Evolutionary conservation across 2,329 filamentous ascomycete species (phyloP), one percentile per base, ranked within the genome.

Genomic region (Pestalotiopsis sp.): DNA sequence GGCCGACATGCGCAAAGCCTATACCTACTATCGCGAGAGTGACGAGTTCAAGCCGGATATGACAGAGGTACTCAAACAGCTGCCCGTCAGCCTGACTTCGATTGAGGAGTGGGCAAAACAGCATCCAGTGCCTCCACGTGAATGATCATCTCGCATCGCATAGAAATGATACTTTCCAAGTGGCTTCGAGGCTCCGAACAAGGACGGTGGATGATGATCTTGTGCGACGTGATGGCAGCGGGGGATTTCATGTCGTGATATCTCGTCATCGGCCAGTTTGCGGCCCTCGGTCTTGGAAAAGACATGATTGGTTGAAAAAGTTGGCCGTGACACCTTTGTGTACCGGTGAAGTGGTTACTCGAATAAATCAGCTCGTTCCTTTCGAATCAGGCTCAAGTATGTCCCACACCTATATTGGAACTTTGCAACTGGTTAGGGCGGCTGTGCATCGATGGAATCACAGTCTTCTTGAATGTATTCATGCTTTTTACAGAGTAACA

Each of bases 1-100:
- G 11, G 75, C 69, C 23, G 78, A 82, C 74, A 82, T 81, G 80
- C 80, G 78, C 71, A 80, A 76, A 71, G 80, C 80, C 9, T 81
- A 82, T 70, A 80, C 80, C 6, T 80, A 78, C 70, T 82, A 82
- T 70, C 81, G 81, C 39, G 78, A 82, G 68, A 73, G 76, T 14
- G 75, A 78, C 65, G 79, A 79, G 31, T 82, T 82, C 67, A 77
- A 77, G 27, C 72, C 81, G 20, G 76, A 82, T 68, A 81, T 82
- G 80, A 70, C 65, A 0, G 71, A 75, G 3, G 73, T 81, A 3
- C 63, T 79, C 67, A 68, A 76, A 57, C 78, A 79, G 62, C 67
- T 81, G 64, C 75, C 76, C 6, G 73, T 78, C 0, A 64, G 70
- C 17, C 64, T 81, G 56, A 79, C 78, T 13, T 69, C 74, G 4